Conservation (phyloP, 306 rosid genomes). For the Vigna radiata region DNA sequence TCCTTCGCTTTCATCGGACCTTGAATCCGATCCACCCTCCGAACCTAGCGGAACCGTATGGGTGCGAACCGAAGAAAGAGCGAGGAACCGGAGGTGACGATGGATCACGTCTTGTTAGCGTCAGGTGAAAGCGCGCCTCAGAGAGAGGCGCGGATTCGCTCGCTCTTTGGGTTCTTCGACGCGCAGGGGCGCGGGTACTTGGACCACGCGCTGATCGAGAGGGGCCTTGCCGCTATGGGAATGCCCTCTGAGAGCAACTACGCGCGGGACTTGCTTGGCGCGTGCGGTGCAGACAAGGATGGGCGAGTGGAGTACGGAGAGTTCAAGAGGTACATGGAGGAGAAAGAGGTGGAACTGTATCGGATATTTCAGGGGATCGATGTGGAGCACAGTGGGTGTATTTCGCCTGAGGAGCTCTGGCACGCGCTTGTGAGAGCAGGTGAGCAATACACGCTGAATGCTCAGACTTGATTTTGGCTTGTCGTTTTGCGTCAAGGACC, state of each 20-base stretch:
- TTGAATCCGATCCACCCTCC: neutral
- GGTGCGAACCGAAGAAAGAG: neutral
- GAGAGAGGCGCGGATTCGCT: constrained; percentile 60
- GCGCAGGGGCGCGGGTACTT: constrained; percentile 52
- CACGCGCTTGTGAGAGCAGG: constrained; percentile 79
- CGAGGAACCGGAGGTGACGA: constrained; percentile 41
- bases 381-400: constrained; percentile 72
- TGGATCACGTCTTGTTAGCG: constrained; percentile 71
- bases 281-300: constrained; percentile 67
- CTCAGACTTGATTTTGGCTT: neutral
- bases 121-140: constrained; percentile 64
- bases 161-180: constrained; percentile 69
- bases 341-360: constrained; percentile 74
- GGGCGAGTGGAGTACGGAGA: constrained; percentile 69
- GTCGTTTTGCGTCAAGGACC: constrained; percentile 1
- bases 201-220: constrained; percentile 66
- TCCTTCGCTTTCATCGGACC: neutral
- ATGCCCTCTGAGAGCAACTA: constrained; percentile 66
- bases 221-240: constrained; percentile 64
- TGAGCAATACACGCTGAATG: constrained; percentile 17
- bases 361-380: constrained; percentile 74
- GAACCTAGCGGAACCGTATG: neutral
- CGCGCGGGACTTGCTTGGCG: constrained; percentile 67
- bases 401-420: constrained; percentile 69
- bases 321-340: constrained; percentile 72